A percentile compares a stretch with the other conserved stretches of the same genome.
phyloP scores from a whole-genome alignment of 345 rosid species.

The Firmiana major region DNA sequence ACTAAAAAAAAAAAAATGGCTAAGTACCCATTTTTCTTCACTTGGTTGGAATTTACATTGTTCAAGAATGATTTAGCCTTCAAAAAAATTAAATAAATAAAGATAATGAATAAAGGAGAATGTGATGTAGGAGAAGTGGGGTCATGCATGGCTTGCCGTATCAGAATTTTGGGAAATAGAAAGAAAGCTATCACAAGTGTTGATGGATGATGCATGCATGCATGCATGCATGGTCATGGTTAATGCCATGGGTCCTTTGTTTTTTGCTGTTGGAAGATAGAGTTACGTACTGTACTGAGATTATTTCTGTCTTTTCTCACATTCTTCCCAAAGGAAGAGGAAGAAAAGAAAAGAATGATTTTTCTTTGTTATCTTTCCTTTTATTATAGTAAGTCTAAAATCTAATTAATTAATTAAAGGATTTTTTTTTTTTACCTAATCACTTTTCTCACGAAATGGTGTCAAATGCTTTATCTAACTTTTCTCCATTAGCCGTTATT shows the following conservation, averaged over 20 bases:
- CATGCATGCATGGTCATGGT: neutral
- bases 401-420: neutral
- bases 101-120: neutral
- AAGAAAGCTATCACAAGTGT: neutral
- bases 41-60: neutral
- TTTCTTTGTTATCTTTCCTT: neutral
- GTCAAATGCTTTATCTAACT: neutral
- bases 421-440: neutral
- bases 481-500: neutral
- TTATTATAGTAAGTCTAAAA: neutral
- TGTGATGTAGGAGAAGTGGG: neutral
- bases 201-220: neutral
- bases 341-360: neutral
- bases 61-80: constrained; percentile 1
- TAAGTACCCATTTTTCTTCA: neutral
- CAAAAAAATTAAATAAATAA: neutral
- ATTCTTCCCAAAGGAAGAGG: neutral
- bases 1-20: neutral
- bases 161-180: neutral
- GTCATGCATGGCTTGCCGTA: constrained; percentile 1
- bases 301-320: neutral
- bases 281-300: neutral
- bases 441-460: neutral
- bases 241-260: neutral
- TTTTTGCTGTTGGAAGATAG: neutral